Percentiles rank a stretch among this genome's conserved stretches.
Conservation (phyloP, 208 protist genomes). For the Wallacemonas sp. region DNA sequence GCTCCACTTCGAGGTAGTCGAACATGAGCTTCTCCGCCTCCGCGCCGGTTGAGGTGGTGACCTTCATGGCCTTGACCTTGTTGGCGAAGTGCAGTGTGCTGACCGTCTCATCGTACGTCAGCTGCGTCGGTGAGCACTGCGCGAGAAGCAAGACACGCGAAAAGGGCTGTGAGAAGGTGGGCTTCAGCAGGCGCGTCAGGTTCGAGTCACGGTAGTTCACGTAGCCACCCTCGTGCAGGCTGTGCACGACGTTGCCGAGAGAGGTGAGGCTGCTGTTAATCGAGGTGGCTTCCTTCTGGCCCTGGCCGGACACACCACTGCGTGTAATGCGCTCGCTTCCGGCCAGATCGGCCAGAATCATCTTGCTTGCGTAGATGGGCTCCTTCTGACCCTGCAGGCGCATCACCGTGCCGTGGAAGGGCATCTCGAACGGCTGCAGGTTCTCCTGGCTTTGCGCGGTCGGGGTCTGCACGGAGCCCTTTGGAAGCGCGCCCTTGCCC, state of each 20-base stretch:
- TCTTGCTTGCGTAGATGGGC: slow-evolving; percentile 79
- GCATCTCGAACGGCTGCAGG: slow-evolving; percentile 56
- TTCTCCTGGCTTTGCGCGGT: slow-evolving; percentile 24
- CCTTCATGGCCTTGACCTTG: slow-evolving; percentile 90
- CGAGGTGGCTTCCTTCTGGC: slow-evolving; percentile 79
- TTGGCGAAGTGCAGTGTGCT: slow-evolving; percentile 90
- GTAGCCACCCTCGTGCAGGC: slow-evolving; percentile 77
- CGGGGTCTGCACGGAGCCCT: slow-evolving; percentile 20
- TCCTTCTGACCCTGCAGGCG: slow-evolving; percentile 70
- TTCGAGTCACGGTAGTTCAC: slow-evolving; percentile 90
- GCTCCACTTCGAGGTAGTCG: slow-evolving; percentile 54
- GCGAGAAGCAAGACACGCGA: slow-evolving; percentile 87
- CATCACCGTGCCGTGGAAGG: slow-evolving; percentile 74
- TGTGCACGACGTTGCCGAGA: slow-evolving; percentile 92
- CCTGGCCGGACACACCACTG: slow-evolving; percentile 63
- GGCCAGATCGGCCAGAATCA: slow-evolving; percentile 93
- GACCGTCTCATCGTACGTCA: slow-evolving; percentile 86
- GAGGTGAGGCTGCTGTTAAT: slow-evolving; percentile 94
- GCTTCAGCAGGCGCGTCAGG: slow-evolving; percentile 87
- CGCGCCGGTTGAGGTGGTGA: slow-evolving; percentile 36
- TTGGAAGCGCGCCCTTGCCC: slow-evolving; percentile 9
- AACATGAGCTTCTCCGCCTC: slow-evolving; percentile 59
- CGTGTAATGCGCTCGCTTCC: slow-evolving; percentile 87
- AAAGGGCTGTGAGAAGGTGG: slow-evolving; percentile 79
- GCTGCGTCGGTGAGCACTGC: slow-evolving; percentile 76